These are phyloP conservation scores for Spiraea crenata DNA, from an alignment of 331 rosid species.

Conservation along the genomic window DNA sequence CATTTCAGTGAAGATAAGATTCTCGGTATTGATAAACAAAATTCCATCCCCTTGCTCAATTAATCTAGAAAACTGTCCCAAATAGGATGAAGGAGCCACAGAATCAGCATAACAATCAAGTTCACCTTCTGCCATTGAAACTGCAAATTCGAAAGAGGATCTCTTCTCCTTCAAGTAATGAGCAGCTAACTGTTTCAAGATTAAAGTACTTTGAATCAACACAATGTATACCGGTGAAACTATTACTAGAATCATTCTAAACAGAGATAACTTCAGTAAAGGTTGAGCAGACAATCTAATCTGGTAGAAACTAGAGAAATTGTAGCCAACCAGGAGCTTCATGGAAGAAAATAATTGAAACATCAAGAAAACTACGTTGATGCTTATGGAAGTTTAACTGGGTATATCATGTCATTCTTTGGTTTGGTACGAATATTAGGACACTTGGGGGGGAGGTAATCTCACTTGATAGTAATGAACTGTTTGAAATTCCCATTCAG, in stretches of 20 bases:
- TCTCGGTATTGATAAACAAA: slow-evolving; percentile 17
- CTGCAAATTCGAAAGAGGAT: slow-evolving; percentile 64
- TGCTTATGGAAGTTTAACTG: neutral
- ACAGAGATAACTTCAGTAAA: neutral
- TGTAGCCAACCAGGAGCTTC: slow-evolving; percentile 5
- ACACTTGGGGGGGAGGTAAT: slow-evolving; percentile 19
- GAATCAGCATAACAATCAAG: slow-evolving; percentile 57
- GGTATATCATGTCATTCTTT: too few relatives aligned
- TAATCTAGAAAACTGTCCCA: slow-evolving; percentile 82
- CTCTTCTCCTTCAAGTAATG: slow-evolving; percentile 85
- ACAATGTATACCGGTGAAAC: neutral
- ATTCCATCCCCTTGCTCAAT: slow-evolving; percentile 67
- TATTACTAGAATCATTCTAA: neutral
- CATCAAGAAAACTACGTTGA: neutral
- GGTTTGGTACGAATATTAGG: neutral
- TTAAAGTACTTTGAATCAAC: slow-evolving; percentile 21
- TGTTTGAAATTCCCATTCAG: slow-evolving; percentile 86
- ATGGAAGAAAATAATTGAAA: neutral
- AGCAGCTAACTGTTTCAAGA: slow-evolving; percentile 78
- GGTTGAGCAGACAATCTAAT: neutral
- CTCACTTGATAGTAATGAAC: slow-evolving; percentile 84
- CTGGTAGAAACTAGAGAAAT: slow-evolving; percentile 6
- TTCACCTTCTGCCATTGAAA: slow-evolving; percentile 68
- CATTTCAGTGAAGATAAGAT: slow-evolving; percentile 12
- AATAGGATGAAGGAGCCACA: slow-evolving; percentile 70